phyloP scores from a whole-genome alignment of 2,329 filamentous ascomycete species.

The Harringtonia lauricola region DNA sequence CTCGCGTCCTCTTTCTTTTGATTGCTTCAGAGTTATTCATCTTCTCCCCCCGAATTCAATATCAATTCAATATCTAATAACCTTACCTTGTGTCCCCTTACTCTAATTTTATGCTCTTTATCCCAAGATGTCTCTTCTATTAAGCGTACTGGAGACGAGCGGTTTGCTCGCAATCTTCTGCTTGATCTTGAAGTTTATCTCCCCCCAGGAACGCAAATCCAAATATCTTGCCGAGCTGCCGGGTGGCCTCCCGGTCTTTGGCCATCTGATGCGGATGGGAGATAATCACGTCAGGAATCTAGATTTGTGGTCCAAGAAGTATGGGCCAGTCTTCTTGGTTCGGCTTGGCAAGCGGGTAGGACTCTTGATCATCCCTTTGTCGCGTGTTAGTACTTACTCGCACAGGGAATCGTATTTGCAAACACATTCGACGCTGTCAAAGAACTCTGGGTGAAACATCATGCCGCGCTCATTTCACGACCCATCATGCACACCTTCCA shows the following conservation, averaged over 20 bases:
- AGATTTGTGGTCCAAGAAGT: conserved; percentile 40
- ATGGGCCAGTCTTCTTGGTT: conserved; percentile 55
- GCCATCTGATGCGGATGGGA: conserved; percentile 49
- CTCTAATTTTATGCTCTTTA: background rate
- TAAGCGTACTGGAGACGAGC: background rate
- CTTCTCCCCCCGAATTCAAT: background rate
- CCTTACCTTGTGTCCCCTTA: background rate
- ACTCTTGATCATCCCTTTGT: background rate
- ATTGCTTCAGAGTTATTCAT: background rate
- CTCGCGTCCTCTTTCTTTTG: background rate
- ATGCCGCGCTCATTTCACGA: conserved; percentile 65
- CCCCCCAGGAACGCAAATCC: background rate
- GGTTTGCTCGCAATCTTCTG: background rate
- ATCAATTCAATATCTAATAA: background rate
- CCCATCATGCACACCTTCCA: conserved; percentile 74
- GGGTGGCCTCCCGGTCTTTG: conserved; percentile 46
- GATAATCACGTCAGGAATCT: conserved; percentile 36
- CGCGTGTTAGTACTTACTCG: background rate
- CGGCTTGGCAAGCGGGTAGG: conserved; percentile 55
- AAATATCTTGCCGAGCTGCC: background rate
- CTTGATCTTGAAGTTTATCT: background rate
- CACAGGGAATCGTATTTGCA: conserved; percentile 59
- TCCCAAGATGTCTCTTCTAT: background rate
- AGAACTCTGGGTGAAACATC: conserved; percentile 67
- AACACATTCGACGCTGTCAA: conserved; percentile 67